Conservation (phyloP, 495 filamentous ascomycete genomes). For the Penicillium coprophilum region DNA sequence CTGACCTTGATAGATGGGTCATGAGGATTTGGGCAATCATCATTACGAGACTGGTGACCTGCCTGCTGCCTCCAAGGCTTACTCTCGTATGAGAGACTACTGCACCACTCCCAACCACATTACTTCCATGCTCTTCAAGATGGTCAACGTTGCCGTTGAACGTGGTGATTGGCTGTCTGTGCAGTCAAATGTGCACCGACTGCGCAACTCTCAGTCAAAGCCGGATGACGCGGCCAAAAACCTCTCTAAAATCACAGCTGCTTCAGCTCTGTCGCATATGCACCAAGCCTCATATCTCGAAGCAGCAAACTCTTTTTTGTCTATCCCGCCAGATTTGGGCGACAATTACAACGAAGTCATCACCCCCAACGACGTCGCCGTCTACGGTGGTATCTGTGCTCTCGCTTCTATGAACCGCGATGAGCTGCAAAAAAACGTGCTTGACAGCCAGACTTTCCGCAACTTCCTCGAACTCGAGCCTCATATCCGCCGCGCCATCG, state of each 20-base stretch:
- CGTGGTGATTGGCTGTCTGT: constrained; percentile 67
- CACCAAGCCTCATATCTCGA: constrained; percentile 63
- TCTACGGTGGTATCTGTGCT: constrained; percentile 88
- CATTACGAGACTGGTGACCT: constrained; percentile 66
- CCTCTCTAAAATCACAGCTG: constrained; percentile 65
- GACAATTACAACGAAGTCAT: constrained; percentile 69
- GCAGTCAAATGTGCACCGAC: constrained; percentile 65
- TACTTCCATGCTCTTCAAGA: constrained; percentile 65
- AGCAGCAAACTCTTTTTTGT: constrained; percentile 72
- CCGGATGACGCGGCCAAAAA: constrained; percentile 61
- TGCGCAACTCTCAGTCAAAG: constrained; percentile 55
- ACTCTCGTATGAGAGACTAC: constrained; percentile 71
- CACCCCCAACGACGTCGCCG: constrained; percentile 82
- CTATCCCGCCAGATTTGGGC: constrained; percentile 50
- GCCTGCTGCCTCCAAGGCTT: constrained; percentile 61
- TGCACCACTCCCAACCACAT: constrained; percentile 70
- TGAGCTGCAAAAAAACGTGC: constrained; percentile 69
- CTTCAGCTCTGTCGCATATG: constrained; percentile 69
- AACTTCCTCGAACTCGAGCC: constrained; percentile 90
- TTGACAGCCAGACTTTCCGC: constrained; percentile 79
- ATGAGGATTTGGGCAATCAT: constrained; percentile 71
- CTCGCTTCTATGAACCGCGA: constrained; percentile 83
- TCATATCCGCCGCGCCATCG: constrained; percentile 87
- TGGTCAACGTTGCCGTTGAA: constrained; percentile 66
- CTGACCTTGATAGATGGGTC: constrained; percentile 60